Evolutionary conservation across 2,329 filamentous ascomycete genomes (phyloP).

Genomic region (Aspergillus eucalypticola): DNA sequence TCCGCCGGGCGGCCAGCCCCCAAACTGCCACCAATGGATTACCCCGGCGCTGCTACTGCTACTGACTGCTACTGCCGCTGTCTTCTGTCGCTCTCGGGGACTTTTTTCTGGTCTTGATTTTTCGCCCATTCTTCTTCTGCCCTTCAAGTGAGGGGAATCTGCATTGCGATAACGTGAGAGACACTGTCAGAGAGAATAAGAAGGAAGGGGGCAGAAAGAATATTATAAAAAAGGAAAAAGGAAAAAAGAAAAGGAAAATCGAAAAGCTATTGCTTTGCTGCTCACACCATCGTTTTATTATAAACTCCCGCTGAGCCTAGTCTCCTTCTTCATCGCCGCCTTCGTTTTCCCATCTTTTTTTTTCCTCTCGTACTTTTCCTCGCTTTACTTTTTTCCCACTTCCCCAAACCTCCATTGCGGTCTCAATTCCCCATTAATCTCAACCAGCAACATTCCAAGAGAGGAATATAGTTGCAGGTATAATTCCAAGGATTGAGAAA

Average conservation of each 20-base stretch:
- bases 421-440: not conserved
- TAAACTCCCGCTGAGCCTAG: not conserved
- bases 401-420: not conserved
- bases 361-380: conserved; percentile 7
- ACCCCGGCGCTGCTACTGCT: not conserved
- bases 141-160: not conserved
- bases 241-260: no score
- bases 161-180: conserved; percentile 2
- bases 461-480: no score
- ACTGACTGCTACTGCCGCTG: not conserved
- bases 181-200: not conserved
- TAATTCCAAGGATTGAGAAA: not conserved
- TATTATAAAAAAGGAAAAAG: no score
- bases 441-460: not conserved
- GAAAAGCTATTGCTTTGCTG: not conserved
- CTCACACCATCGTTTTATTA: not conserved
- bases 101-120: not conserved
- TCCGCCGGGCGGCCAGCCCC: not conserved
- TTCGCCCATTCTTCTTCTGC: not conserved
- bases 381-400: not conserved
- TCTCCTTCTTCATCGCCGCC: not conserved
- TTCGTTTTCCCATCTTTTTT: conserved; percentile 1
- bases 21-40: not conserved
- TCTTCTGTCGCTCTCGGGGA: not conserved
- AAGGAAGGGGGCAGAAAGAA: not conserved